Percentiles rank a stretch among this genome's conserved stretches.
These are phyloP conservation scores for Aspergillus haitiensis DNA, from an alignment of 495 filamentous ascomycete genomes.

Conservation along the genomic window DNA sequence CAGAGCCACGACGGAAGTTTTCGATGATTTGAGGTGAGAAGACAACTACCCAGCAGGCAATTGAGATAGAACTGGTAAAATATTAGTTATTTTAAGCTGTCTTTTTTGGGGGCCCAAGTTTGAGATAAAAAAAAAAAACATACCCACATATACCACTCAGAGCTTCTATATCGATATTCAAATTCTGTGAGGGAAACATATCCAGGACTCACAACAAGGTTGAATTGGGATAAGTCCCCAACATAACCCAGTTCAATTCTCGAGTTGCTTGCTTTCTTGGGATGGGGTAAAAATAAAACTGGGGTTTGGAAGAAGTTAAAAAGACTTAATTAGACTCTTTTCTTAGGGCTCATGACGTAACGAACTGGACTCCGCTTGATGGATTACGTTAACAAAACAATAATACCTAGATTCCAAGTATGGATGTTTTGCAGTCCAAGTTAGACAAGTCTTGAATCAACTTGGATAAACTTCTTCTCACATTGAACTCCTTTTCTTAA, in stretches of 20 bases:
- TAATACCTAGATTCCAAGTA: too few species aligned
- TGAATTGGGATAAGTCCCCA: slow-evolving; percentile 19
- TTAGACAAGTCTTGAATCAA: too few species aligned
- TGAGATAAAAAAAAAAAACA: slow-evolving; percentile 6
- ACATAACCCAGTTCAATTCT: neutral
- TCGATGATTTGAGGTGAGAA: slow-evolving; percentile 97
- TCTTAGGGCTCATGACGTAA: slow-evolving; percentile 20
- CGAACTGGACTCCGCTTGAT: neutral
- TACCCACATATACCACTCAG: slow-evolving; percentile 87
- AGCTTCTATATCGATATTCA: slow-evolving; percentile 76
- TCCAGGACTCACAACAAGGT: slow-evolving; percentile 3
- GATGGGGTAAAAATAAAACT: slow-evolving; percentile 5
- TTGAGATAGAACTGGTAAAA: slow-evolving; percentile 78
- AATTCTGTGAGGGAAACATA: slow-evolving; percentile 71
- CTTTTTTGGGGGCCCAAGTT: neutral
- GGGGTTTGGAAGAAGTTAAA: slow-evolving; percentile 12
- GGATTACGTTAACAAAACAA: slow-evolving; percentile 3
- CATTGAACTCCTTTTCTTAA: too few species aligned
- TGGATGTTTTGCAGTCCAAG: too few species aligned
- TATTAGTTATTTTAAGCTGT: slow-evolving; percentile 11
- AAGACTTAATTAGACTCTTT: slow-evolving; percentile 4
- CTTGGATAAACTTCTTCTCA: too few species aligned
- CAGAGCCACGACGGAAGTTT: slow-evolving; percentile 83
- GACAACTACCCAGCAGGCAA: slow-evolving; percentile 97
- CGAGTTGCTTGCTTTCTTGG: neutral